Conservation (phyloP, 73 alveolate genomes). For the Uronychia setigera region DNA sequence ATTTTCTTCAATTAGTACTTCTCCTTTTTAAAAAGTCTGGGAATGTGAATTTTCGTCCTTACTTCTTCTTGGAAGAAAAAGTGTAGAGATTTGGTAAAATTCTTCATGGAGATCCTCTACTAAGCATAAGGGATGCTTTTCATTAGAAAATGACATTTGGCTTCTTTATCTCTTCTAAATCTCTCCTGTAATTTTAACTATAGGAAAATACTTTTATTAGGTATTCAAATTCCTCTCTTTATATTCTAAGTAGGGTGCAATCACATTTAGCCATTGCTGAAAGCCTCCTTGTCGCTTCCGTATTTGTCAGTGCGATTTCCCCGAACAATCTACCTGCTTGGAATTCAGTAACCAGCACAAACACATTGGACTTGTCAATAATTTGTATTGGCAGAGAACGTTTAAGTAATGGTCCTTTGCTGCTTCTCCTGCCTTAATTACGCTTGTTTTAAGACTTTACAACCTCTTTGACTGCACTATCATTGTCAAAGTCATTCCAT, state of each 20-base stretch:
- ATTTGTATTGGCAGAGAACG: background rate
- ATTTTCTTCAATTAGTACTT: background rate
- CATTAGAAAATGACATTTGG: background rate
- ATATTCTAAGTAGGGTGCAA: background rate
- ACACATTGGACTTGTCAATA: background rate
- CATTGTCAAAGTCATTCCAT: background rate
- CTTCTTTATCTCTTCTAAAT: background rate
- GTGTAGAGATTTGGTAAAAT: background rate
- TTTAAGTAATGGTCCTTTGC: background rate
- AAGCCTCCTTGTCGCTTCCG: background rate
- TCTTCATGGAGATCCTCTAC: background rate
- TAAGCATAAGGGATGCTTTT: background rate
- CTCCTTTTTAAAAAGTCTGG: background rate
- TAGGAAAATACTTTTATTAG: background rate
- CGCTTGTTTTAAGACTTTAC: background rate
- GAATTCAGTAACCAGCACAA: background rate
- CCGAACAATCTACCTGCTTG: background rate
- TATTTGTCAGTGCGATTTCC: background rate
- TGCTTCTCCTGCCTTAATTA: background rate
- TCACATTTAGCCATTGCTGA: background rate
- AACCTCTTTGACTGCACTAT: background rate
- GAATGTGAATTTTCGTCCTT: background rate
- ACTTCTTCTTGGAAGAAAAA: background rate
- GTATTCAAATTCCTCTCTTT: background rate
- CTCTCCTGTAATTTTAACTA: background rate